These are phyloP conservation scores for Dittrichia graveolens DNA, from an alignment of 129 eudicot genomes.

Conservation along the genomic window DNA sequence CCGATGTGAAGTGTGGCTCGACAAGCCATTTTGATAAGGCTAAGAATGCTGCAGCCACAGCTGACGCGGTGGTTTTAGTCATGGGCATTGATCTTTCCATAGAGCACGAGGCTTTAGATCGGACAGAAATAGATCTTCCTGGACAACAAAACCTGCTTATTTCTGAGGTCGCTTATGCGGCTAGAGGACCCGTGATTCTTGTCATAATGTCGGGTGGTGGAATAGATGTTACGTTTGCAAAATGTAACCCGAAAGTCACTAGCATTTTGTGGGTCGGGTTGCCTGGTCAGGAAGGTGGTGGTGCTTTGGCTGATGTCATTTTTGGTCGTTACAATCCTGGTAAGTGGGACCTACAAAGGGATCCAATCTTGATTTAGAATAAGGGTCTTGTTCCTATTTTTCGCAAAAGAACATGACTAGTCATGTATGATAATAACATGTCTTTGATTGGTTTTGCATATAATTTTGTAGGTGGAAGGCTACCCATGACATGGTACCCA, in stretches of 20 bases:
- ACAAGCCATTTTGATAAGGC: conserved; percentile 18
- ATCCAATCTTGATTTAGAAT: no score
- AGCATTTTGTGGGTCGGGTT: conserved; percentile 41
- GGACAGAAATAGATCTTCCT: conserved; percentile 35
- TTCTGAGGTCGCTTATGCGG: conserved; percentile 29
- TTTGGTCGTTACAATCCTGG: conserved; percentile 34
- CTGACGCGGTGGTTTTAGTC: conserved; percentile 35
- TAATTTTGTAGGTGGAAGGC: conserved; percentile 33
- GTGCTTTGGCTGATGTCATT: conserved; percentile 39
- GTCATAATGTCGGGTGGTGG: conserved; percentile 40
- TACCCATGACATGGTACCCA: conserved; percentile 40
- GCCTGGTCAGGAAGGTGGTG: conserved; percentile 45
- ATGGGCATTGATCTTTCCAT: conserved; percentile 32
- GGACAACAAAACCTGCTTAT: conserved; percentile 37
- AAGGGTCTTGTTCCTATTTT: no score
- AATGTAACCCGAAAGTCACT: conserved; percentile 23
- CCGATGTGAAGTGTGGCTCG: conserved; percentile 28
- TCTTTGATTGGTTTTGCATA: no score
- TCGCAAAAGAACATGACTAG: no score
- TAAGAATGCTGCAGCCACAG: conserved; percentile 14
- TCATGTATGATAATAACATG: no score
- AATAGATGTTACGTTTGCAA: conserved; percentile 35
- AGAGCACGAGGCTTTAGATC: conserved; percentile 32
- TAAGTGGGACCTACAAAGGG: neutral
- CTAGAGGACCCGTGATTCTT: conserved; percentile 41